Base-by-base conservation (phyloP, 768 basidiomycete species). In the Tulasnella sp. region DNA sequence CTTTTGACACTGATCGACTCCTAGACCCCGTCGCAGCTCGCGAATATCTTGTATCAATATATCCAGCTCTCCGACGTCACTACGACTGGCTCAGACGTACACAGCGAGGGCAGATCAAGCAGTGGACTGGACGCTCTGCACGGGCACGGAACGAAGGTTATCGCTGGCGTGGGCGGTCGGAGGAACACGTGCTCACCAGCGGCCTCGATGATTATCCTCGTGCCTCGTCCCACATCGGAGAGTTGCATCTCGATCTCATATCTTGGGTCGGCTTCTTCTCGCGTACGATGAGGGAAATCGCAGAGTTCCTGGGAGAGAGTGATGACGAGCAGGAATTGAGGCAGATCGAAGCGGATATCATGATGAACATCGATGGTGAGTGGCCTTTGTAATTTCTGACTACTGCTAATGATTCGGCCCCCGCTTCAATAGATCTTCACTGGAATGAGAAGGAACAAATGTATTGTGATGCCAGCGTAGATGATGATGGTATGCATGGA, bases 231-330 rank as follows among this genome's bases (percentile, higher is more conserved):
- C 90, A 92, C 66, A 77, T 83, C 1, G 93, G 94, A 50, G 93
- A 97, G 72, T 74, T 98, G 49, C 93, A 98, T 69, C 70, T 97
- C 60, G 93, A 98, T 70, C 72, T 97, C 59, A 88, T 92, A 63
- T 85, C 87, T 29, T 98, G 93, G 93, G 90, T 97, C 83, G 93
- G 80, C 2, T 96, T 92, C 75, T 98, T 97, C 71, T 81, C 89
- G 31, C 76, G 85, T 63, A 97, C 93, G 27, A 98, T 98, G 93
- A 79, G 76, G 53, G 87, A 86, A 49, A 87, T 98, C 59, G 85
- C 93, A 0, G 83, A 80, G 60, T 94, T 87, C 68, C 74, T 94
- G 15, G 91, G 86, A 1, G 86, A 94, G 70, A 73, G 70, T n/a
- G 90, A 93, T 30, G 93, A 97, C 66, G 80, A 78, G 54, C 71